These are phyloP conservation scores for Purshia tridentata DNA, from an alignment of 306 rosid genomes.

Conservation along the genomic window DNA sequence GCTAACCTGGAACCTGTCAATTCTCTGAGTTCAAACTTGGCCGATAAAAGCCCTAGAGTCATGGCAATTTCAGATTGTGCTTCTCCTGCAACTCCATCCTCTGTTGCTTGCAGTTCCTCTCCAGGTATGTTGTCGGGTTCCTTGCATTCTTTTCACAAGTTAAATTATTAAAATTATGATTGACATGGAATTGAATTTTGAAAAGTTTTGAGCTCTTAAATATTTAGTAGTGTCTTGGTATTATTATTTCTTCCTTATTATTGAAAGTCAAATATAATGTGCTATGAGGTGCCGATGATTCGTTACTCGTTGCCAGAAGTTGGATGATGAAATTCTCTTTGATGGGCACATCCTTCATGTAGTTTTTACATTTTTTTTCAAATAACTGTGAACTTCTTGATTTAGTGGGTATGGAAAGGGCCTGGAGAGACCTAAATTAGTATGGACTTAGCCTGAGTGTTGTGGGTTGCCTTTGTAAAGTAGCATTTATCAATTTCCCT, in stretches of 20 bases:
- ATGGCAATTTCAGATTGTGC: constrained; percentile 65
- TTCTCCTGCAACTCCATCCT: constrained; percentile 96
- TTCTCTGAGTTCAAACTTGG: constrained; percentile 46
- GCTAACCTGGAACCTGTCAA: constrained; percentile 48
- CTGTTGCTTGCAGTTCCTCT: constrained; percentile 95
- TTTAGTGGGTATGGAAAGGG: background rate
- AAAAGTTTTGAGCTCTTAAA: background rate
- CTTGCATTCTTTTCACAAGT: background rate
- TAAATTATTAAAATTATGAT: background rate
- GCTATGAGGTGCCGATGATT: background rate
- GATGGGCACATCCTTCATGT: background rate
- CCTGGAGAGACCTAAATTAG: background rate
- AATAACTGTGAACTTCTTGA: background rate
- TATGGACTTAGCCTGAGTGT: background rate
- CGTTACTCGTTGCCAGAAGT: background rate
- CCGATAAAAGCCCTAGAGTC: constrained; percentile 70
- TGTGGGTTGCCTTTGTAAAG: background rate
- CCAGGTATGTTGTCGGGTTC: constrained; percentile 53
- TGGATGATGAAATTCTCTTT: background rate
- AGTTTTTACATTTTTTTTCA: background rate
- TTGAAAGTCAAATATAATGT: background rate
- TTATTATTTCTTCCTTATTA: background rate
- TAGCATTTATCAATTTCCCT: too few species aligned
- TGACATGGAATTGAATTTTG: background rate
- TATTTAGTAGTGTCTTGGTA: background rate